A percentile compares a stretch with the other conserved stretches of the same genome.
phyloP scores from a whole-genome alignment of 805 yeast genomes.

The Tetrapisispora nanseiensis region DNA sequence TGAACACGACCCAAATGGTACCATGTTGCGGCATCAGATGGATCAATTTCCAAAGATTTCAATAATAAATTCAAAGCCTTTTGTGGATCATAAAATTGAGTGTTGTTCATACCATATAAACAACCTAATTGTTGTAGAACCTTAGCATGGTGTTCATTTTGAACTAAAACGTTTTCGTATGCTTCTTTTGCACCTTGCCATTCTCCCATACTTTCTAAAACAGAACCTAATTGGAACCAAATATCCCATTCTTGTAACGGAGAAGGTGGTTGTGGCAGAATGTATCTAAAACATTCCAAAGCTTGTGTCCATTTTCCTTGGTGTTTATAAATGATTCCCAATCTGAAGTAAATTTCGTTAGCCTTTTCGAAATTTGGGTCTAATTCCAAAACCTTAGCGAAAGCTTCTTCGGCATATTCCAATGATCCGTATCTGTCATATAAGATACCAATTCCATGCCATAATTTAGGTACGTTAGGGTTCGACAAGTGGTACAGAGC shows the following conservation, averaged over 20 bases:
- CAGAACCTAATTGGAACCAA: slow-evolving; percentile 97
- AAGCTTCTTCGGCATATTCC: slow-evolving; percentile 97
- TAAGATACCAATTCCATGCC: slow-evolving; percentile 97
- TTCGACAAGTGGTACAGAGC: slow-evolving; percentile 85
- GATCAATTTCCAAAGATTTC: slow-evolving; percentile 83
- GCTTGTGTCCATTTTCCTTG: slow-evolving; percentile 82
- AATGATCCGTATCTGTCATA: slow-evolving; percentile 93
- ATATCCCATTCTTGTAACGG: slow-evolving; percentile 95
- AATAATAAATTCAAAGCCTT: slow-evolving; percentile 72
- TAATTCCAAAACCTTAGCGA: slow-evolving; percentile 87
- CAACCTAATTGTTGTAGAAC: slow-evolving; percentile 95
- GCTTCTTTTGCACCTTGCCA: slow-evolving; percentile 91
- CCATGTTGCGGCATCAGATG: slow-evolving; percentile 93
- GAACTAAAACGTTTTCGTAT: slow-evolving; percentile 81
- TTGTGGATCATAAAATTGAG: slow-evolving; percentile 68
- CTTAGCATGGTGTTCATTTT: slow-evolving; percentile 89
- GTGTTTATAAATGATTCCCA: slow-evolving; percentile 94
- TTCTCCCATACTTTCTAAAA: slow-evolving; percentile 86
- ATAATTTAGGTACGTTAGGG: slow-evolving; percentile 89
- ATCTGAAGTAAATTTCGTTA: slow-evolving; percentile 88
- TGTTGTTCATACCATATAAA: slow-evolving; percentile 59
- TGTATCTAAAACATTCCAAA: slow-evolving; percentile 89
- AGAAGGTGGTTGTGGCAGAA: slow-evolving; percentile 82
- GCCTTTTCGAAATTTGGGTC: slow-evolving; percentile 96
- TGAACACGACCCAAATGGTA: slow-evolving; percentile 93